These are phyloP conservation scores for Bipolaris oryzae DNA, from an alignment of 2,329 filamentous ascomycete species.

Conservation along the genomic window DNA sequence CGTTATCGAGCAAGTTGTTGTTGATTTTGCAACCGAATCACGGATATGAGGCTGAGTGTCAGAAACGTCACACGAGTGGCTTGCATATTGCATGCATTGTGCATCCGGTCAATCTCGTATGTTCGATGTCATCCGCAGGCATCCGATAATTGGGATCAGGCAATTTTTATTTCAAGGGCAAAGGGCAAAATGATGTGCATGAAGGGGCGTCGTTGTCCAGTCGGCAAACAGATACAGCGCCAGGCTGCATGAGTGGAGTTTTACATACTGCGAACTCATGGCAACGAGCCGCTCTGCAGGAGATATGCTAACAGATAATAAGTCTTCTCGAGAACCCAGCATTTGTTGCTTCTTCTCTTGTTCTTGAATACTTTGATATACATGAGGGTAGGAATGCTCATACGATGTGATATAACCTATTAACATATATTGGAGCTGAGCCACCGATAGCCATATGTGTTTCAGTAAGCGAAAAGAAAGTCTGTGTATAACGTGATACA, in stretches of 20 bases:
- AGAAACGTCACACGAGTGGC: constrained; percentile 12
- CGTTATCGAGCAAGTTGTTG: neutral
- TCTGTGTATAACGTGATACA: neutral
- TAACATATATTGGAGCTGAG: neutral
- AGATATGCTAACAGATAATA: neutral
- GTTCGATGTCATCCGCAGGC: neutral
- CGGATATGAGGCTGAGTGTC: constrained; percentile 20
- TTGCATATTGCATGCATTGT: constrained; percentile 14
- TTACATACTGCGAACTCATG: constrained; percentile 20
- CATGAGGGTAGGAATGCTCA: neutral
- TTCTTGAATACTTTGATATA: neutral
- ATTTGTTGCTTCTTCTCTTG: neutral
- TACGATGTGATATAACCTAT: neutral
- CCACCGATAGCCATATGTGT: neutral
- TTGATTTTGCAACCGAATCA: constrained; percentile 5
- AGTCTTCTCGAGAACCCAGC: neutral
- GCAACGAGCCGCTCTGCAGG: constrained; percentile 15
- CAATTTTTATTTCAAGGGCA: neutral
- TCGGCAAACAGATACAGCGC: constrained; percentile 3
- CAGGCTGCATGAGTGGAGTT: constrained; percentile 13
- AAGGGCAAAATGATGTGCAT: constrained; percentile 18
- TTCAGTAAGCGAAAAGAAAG: neutral
- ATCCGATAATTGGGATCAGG: constrained; percentile 17
- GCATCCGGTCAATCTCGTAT: constrained; percentile 24
- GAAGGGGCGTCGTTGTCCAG: constrained; percentile 10